Evolutionary conservation across 108 stramenopile species (phyloP).

Genomic region (Skeletonema costatum): DNA sequence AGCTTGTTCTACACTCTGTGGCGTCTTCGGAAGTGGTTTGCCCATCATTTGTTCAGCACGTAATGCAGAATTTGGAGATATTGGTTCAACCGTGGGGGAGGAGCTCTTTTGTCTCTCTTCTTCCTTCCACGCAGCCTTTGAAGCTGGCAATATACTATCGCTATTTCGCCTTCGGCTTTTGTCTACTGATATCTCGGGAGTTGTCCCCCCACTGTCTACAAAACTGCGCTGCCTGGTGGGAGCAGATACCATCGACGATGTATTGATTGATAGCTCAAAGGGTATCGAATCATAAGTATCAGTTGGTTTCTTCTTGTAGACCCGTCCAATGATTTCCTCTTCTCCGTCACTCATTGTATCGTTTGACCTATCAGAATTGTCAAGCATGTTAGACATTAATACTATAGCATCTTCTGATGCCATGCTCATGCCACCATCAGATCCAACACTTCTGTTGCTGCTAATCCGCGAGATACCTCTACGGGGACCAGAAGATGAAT

Average conservation of each 20-base stretch:
- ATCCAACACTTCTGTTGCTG: constrained; percentile 14
- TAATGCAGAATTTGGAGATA: not conserved
- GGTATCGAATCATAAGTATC: constrained; percentile 22
- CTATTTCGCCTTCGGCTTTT: not conserved
- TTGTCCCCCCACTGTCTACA: not conserved
- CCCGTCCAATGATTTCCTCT: constrained; percentile 19
- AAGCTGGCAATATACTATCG: not conserved
- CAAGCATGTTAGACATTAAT: constrained; percentile 21
- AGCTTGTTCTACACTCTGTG: not conserved
- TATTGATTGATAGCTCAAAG: constrained; percentile 25
- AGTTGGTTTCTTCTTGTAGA: constrained; percentile 13
- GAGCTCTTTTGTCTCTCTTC: not conserved
- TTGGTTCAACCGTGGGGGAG: not conserved
- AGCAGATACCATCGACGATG: not conserved
- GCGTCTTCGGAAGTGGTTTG: not conserved
- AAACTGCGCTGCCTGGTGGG: not conserved
- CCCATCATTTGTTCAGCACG: not conserved
- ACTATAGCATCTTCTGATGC: constrained; percentile 44
- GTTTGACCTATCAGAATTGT: not conserved
- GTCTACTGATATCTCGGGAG: not conserved
- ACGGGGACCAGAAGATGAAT: not conserved
- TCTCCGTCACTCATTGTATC: not conserved
- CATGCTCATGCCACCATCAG: constrained; percentile 26
- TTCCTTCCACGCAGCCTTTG: not conserved
- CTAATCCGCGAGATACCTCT: not conserved